Evolutionary conservation across 306 rosid species (phyloP).

Genomic region (Trifolium repens): DNA sequence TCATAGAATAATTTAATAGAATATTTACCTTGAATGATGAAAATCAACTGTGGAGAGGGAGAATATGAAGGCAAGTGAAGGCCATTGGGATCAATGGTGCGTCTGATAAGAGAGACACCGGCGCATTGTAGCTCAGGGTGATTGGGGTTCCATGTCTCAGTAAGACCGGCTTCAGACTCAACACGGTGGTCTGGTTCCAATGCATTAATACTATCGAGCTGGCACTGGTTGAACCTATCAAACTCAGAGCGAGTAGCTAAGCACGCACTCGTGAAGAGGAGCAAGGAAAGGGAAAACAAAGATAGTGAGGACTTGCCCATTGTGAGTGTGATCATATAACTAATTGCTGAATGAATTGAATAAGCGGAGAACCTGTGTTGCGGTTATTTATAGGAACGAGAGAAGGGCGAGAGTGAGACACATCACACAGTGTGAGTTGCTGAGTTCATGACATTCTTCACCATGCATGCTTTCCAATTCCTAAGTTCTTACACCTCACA

Average conservation of each 20-base stretch:
- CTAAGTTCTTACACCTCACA: slow-evolving; percentile 49
- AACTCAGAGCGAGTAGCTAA: slow-evolving; percentile 33
- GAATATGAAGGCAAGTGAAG: slow-evolving; percentile 47
- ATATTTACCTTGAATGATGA: slow-evolving; percentile 32
- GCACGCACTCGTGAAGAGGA: slow-evolving; percentile 38
- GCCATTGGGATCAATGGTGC: slow-evolving; percentile 37
- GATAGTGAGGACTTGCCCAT: background rate
- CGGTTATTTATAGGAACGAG: slow-evolving; percentile 33
- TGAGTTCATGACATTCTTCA: slow-evolving; percentile 53
- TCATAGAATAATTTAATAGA: background rate
- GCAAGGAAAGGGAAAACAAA: slow-evolving; percentile 6
- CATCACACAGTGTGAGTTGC: slow-evolving; percentile 13
- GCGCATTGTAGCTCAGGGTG: slow-evolving; percentile 38
- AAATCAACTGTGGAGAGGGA: slow-evolving; percentile 24
- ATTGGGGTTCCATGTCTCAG: slow-evolving; percentile 43
- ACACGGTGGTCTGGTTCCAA: slow-evolving; percentile 45
- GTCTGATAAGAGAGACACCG: slow-evolving; percentile 38
- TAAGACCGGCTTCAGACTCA: slow-evolving; percentile 41
- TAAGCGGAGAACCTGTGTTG: background rate
- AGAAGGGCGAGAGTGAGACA: slow-evolving; percentile 32
- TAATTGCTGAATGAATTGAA: background rate
- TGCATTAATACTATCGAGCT: slow-evolving; percentile 22
- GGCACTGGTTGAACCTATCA: slow-evolving; percentile 33
- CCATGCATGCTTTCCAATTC: slow-evolving; percentile 46
- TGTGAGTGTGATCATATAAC: background rate